Evolutionary conservation across 2,329 filamentous ascomycete species (phyloP), one percentile per base, ranked within the genome.

Genomic region (Beauveria sp.): DNA sequence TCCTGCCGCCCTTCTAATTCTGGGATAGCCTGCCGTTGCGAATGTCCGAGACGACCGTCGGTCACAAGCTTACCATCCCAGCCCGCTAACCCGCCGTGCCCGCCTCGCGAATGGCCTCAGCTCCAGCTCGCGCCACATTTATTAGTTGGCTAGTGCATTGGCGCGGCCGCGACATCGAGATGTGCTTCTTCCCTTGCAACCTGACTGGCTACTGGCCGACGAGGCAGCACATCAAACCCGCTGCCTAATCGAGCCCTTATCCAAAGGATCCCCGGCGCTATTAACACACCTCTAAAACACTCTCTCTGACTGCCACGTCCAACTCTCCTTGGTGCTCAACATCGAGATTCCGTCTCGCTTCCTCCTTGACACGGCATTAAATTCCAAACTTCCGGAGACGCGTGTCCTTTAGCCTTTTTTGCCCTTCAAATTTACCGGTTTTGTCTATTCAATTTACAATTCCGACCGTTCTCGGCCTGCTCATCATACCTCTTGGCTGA

Each of bases 61-160:
- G 12, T 26, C 14, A 34, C 34, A 22, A 28, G 46, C 46, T 51
- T 50, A 18, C 34, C 38, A 50, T 14, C 45, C 43, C 34, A 38
- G 34, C 34, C 34, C 12, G 34, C 12, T 38, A 38, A 38, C 12
- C 12, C 12, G 34, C 34, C 1, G 30, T 34, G 56, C 20, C 46
- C 22, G 8, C 46, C 45, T 34, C 16, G 14, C 28, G 22, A 52
- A 38, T 59, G 47, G 45, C 34, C 22, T 58, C 30, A 16, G 46
- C 30, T 57, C 56, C 22, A 53, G 49, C 38, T 52, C 26, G 57
- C 40, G 47, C 57, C 57, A 59, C 57, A 59, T 24, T 53, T 59
- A 59, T 45, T 34, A 52, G 49, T 46, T 40, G 49, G 43, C 38
- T 50, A 40, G 6, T 24, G 45, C 34, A 1, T 38, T 38, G 34